Evolutionary conservation across 805 yeast species (phyloP).

Genomic region (Maudiozyma bulderi): DNA sequence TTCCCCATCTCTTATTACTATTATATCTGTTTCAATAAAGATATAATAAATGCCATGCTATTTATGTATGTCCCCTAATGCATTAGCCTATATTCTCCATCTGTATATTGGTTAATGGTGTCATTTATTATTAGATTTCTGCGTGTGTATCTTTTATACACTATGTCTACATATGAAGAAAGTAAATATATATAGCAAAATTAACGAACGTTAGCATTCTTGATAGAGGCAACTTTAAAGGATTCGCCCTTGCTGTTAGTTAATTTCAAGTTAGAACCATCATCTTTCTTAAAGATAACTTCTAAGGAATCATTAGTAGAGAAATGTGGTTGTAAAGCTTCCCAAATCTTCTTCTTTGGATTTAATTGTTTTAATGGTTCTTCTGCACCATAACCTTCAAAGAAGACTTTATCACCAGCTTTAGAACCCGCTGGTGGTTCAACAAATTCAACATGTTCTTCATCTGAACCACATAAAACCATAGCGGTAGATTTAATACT

Average conservation of each 20-base stretch:
- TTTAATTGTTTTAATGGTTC: slow-evolving; percentile 86
- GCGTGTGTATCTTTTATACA: too few species aligned
- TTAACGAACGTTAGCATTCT: slow-evolving; percentile 72
- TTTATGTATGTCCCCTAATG: too few species aligned
- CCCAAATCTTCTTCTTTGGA: slow-evolving; percentile 98
- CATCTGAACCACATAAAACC: slow-evolving; percentile 91
- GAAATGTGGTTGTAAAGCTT: slow-evolving; percentile 85
- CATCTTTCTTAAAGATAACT: slow-evolving; percentile 65
- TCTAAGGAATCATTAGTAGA: slow-evolving; percentile 66
- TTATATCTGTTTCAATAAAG: too few species aligned
- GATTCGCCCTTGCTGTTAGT: slow-evolving; percentile 72
- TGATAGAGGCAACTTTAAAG: slow-evolving; percentile 64
- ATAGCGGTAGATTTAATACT: slow-evolving; percentile 92
- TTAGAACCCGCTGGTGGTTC: slow-evolving; percentile 88
- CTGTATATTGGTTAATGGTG: too few species aligned
- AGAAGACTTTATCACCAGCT: slow-evolving; percentile 94
- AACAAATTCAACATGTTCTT: slow-evolving; percentile 73
- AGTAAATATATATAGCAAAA: neutral
- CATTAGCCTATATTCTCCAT: too few species aligned
- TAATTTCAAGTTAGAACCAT: slow-evolving; percentile 54
- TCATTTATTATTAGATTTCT: too few species aligned
- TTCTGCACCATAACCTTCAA: slow-evolving; percentile 74
- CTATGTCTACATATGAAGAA: neutral
- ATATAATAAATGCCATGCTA: too few species aligned
- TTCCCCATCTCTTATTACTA: too few species aligned